Evolutionary conservation across 495 filamentous ascomycete species (phyloP), one percentile per base, ranked within the genome.

Genomic region (Aspergillus heteromorphus): DNA sequence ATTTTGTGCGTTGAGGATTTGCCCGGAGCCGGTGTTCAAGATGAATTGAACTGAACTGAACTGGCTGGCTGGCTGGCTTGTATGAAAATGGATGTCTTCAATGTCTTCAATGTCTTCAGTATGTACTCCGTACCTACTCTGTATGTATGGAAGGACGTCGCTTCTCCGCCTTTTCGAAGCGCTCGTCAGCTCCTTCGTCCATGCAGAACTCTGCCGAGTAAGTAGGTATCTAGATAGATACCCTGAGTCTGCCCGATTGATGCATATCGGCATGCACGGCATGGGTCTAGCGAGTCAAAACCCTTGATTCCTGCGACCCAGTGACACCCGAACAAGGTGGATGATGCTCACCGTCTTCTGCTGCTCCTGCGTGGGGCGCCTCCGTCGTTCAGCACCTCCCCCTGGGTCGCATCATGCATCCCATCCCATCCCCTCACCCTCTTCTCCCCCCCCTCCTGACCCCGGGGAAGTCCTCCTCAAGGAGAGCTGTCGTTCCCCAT

Each of bases 311-410:
- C 51, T 45, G 38, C 16, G 45, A 53, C 20, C 50, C 34, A 55
- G 41, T 45, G 42, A 55, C 45, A 48, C 51, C 29, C 27, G 23
- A 41, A 42, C 29, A 25, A 25, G 31, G 38, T 45, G n/a, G 21
- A 20, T 25, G 31, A 43, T 56, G 52, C 53, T 60, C 58, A 56
- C 53, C 53, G 58, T 60, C 58, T 60, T 53, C 30, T 4, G 23
- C 23, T 56, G 48, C 27, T 53, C 23, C n/a, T 53, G 47, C 25
- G 40, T 51, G 57, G 52, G 52, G 57, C 57, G 20, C 19, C 40
- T 45, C 18, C 9, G 40, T 43, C 17, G 18, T 45, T 31, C 36
- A 47, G 20, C 21, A 31, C 14, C 45, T 27, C 31, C 25, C 40
- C 50, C 45, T 21, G 45, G 30, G 51, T 59, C 47, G 50, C 41